Conservation (phyloP, 345 rosid genomes). For the Toxicodendron radicans region DNA sequence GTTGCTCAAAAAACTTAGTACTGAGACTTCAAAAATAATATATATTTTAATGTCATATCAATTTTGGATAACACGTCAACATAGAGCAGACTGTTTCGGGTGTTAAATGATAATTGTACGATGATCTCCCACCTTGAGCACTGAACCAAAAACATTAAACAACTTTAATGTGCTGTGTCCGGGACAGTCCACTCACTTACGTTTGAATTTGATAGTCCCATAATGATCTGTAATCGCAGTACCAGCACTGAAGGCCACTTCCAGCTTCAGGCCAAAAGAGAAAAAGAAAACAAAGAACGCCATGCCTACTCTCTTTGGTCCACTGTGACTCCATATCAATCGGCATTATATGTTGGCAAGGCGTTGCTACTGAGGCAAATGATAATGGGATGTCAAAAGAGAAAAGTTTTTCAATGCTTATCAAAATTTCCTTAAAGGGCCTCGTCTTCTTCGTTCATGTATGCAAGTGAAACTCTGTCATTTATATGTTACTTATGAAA, state of each 20-base stretch:
- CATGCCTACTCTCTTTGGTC: neutral
- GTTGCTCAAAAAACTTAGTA: too few species aligned
- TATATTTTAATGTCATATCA: too few species aligned
- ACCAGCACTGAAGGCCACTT: neutral
- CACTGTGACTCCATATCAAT: too few species aligned
- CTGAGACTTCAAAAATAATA: too few species aligned
- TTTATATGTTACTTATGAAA: too few species aligned
- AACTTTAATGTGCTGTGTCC: neutral
- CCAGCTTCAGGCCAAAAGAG: neutral
- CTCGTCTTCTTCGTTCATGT: too few species aligned
- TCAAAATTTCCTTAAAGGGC: too few species aligned
- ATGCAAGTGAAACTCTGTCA: too few species aligned
- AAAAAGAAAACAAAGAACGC: neutral
- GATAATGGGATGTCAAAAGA: neutral
- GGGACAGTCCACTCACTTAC: neutral
- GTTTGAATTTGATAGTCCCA: neutral
- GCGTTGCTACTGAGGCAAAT: neutral
- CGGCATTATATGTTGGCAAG: too few species aligned
- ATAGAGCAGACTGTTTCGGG: neutral
- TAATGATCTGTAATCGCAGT: neutral
- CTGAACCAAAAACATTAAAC: too few species aligned
- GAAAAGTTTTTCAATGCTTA: too few species aligned
- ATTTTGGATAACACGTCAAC: too few species aligned
- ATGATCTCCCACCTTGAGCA: neutral
- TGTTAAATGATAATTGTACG: neutral